These are phyloP conservation scores for Podospora fimiseda DNA, from an alignment of 495 filamentous ascomycete species.

Conservation along the genomic window DNA sequence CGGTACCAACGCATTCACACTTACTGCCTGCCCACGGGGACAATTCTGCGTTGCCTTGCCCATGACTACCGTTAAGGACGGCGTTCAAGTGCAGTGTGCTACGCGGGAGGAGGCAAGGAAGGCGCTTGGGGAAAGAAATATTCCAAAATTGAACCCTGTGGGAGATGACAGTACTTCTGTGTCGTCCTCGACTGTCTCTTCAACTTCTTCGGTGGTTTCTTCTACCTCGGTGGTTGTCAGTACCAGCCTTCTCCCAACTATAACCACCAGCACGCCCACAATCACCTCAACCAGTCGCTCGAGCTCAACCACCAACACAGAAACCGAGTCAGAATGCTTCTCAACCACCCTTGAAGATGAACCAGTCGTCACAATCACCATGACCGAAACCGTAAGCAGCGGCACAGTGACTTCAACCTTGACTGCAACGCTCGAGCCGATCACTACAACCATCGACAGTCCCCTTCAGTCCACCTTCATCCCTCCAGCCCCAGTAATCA, in stretches of 20 bases:
- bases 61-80: conserved; percentile 32
- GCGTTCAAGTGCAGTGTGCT: conserved; percentile 28
- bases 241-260: background rate
- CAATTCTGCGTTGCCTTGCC: conserved; percentile 38
- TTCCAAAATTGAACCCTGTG: no score
- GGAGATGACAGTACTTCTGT: no score
- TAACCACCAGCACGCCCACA: background rate
- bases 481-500: background rate
- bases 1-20: conserved; percentile 26
- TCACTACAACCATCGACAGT: background rate
- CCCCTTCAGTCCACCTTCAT: background rate
- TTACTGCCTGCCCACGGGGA: conserved; percentile 17
- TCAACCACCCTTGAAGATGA: background rate
- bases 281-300: background rate
- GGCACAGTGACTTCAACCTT: conserved; percentile 4
- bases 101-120: background rate
- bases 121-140: no score
- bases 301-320: background rate
- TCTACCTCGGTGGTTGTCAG: no score
- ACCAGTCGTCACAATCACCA: conserved; percentile 4
- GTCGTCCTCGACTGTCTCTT: no score
- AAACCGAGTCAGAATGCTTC: background rate
- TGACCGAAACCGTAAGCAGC: conserved; percentile 1
- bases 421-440: conserved; percentile 9
- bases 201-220: no score